phyloP scores from a whole-genome alignment of 192 early-diverging fungal genomes.

The Phycomyces blakesleeanus region DNA sequence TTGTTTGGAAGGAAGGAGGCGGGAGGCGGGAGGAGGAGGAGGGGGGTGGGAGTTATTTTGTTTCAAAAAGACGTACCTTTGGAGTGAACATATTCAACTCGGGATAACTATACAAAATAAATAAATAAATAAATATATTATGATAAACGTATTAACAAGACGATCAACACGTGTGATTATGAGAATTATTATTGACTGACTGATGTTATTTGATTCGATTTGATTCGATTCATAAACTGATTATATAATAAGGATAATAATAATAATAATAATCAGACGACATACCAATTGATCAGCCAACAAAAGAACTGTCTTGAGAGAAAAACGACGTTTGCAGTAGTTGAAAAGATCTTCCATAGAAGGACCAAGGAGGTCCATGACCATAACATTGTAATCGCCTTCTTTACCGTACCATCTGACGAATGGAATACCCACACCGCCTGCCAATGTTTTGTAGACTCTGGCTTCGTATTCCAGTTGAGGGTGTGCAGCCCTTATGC shows the following conservation, averaged over 20 bases:
- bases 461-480: conserved; percentile 97
- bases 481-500: conserved; percentile 90
- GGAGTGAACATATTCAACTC: conserved; percentile 68
- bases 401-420: conserved; percentile 83
- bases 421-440: conserved; percentile 89
- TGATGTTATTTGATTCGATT: too few species aligned
- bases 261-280: conserved; percentile 1
- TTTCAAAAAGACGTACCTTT: conserved; percentile 52
- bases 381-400: conserved; percentile 80
- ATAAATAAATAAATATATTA: too few species aligned
- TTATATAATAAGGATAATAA: conserved; percentile 9
- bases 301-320: conserved; percentile 80
- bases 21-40: too few species aligned
- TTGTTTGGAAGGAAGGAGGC: too few species aligned
- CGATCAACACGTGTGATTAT: not conserved
- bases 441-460: conserved; percentile 93
- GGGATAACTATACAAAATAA: conserved; percentile 45
- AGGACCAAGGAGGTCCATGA: conserved; percentile 85
- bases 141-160: too few species aligned
- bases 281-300: conserved; percentile 84
- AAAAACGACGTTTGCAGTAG: conserved; percentile 86
- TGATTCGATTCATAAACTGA: too few species aligned
- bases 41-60: too few species aligned
- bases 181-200: too few species aligned
- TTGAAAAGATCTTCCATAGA: conserved; percentile 89